A percentile compares a stretch with the other conserved stretches of the same genome.
Conservation (phyloP, 106 monocot genomes). For the Narthecium ossifragum region DNA sequence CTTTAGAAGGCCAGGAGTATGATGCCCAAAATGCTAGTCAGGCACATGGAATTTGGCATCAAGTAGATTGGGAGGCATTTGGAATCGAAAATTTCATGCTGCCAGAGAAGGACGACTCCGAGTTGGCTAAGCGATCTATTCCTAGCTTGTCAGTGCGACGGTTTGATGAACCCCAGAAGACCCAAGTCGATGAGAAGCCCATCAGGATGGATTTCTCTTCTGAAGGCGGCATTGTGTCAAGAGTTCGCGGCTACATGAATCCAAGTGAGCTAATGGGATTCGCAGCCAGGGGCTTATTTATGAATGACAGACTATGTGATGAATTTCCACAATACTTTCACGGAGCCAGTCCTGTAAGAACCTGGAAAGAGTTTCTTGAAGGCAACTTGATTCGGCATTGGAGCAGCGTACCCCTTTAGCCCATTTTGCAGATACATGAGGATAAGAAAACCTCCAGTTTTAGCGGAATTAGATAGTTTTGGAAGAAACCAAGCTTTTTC, state of each 20-base stretch:
- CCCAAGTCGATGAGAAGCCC: background rate
- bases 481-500: too few relatives aligned
- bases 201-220: conserved; percentile 22
- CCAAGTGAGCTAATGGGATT: conserved; percentile 83
- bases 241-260: conserved; percentile 60
- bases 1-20: conserved; percentile 6
- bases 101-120: conserved; percentile 13
- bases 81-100: conserved; percentile 42
- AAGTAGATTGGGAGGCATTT: conserved; percentile 89
- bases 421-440: too few relatives aligned
- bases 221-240: conserved; percentile 44
- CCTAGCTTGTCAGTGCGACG: background rate
- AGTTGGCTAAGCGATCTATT: background rate
- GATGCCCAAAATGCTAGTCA: conserved; percentile 6
- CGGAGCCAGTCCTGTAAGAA: conserved; percentile 17
- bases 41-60: conserved; percentile 47
- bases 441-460: too few relatives aligned
- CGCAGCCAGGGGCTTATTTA: conserved; percentile 70
- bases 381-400: conserved; percentile 15
- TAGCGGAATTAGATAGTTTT: too few relatives aligned
- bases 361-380: conserved; percentile 40
- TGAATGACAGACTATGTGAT: conserved; percentile 25
- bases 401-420: too few relatives aligned
- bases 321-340: conserved; percentile 13
- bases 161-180: background rate